These are phyloP conservation scores for Fusarium hainanense DNA, from an alignment of 2,329 filamentous ascomycete genomes.

Conservation along the genomic window DNA sequence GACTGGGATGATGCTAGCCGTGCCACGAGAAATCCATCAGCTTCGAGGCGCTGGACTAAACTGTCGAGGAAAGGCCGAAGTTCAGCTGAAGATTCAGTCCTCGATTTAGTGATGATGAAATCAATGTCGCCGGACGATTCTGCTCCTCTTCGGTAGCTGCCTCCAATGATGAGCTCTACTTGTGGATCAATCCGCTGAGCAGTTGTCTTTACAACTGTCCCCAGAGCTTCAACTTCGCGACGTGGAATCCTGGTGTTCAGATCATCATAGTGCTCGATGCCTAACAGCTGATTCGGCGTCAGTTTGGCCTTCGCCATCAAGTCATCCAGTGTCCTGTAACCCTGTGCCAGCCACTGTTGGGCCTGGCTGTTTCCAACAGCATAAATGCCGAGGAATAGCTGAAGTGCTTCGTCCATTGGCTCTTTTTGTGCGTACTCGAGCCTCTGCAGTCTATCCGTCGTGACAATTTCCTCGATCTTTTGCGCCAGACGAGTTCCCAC, in stretches of 20 bases:
- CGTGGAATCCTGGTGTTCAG: constrained; percentile 83
- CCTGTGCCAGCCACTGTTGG: constrained; percentile 79
- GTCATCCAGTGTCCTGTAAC: constrained; percentile 79
- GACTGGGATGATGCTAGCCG: constrained; percentile 68
- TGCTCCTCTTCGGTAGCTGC: constrained; percentile 86
- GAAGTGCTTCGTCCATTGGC: constrained; percentile 71
- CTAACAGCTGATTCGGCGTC: constrained; percentile 76
- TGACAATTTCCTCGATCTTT: constrained; percentile 91
- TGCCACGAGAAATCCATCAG: constrained; percentile 73
- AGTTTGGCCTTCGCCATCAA: constrained; percentile 71
- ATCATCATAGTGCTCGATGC: constrained; percentile 83
- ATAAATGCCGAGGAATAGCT: constrained; percentile 81
- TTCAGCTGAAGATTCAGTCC: constrained; percentile 63
- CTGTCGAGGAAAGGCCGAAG: constrained; percentile 71
- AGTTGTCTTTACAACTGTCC: constrained; percentile 68
- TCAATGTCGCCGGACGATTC: constrained; percentile 84
- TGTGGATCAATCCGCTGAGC: constrained; percentile 69
- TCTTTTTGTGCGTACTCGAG: constrained; percentile 78
- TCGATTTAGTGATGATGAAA: constrained; percentile 79
- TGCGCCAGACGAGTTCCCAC: constrained; percentile 79
- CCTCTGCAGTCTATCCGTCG: constrained; percentile 75
- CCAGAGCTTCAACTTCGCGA: constrained; percentile 77
- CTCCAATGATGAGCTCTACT: constrained; percentile 79
- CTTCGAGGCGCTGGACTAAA: constrained; percentile 72
- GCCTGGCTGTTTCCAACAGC: constrained; percentile 79